phyloP scores from a whole-genome alignment of 2,329 filamentous ascomycete genomes.

The Aaosphaeria pasadenensis region DNA sequence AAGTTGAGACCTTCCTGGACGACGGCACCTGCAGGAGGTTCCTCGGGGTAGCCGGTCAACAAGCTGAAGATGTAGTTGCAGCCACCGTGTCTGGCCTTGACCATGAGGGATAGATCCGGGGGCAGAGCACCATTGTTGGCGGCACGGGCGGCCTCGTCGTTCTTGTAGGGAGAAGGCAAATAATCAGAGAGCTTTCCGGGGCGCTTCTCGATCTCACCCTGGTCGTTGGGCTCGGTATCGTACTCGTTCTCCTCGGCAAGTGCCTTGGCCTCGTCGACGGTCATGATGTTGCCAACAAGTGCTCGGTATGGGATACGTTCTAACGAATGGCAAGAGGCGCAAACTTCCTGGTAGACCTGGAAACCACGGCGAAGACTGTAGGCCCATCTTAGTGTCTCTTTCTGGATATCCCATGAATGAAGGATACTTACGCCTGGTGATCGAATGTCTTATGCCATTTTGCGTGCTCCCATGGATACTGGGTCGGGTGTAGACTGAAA shows the following conservation, averaged over 20 bases:
- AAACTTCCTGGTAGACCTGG: slow-evolving; percentile 99
- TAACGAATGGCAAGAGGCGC: slow-evolving; percentile 95
- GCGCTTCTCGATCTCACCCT: slow-evolving; percentile 97
- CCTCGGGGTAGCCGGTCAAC: slow-evolving; percentile 95
- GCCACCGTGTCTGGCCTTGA: slow-evolving; percentile 96
- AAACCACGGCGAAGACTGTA: slow-evolving; percentile 92
- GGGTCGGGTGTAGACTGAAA: slow-evolving; percentile 79
- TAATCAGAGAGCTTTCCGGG: slow-evolving; percentile 98
- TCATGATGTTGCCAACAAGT: slow-evolving; percentile 87
- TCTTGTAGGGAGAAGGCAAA: slow-evolving; percentile 92
- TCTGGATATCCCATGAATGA: neutral
- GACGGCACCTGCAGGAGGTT: slow-evolving; percentile 82
- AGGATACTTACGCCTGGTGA: slow-evolving; percentile 78
- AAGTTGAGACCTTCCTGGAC: slow-evolving; percentile 94
- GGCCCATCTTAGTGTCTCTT: slow-evolving; percentile 2
- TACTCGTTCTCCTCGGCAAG: slow-evolving; percentile 98
- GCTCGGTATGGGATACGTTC: slow-evolving; percentile 89
- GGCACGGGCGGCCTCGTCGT: slow-evolving; percentile 96
- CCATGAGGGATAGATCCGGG: slow-evolving; percentile 94
- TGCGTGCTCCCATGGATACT: slow-evolving; percentile 94
- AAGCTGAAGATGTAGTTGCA: slow-evolving; percentile 98
- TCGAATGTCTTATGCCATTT: slow-evolving; percentile 95
- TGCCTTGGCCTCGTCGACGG: slow-evolving; percentile 95
- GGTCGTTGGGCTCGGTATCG: slow-evolving; percentile 94
- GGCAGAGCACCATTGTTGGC: slow-evolving; percentile 98